phyloP scores from a whole-genome alignment of 345 rosid genomes.

The Boechera divaricarpa region DNA sequence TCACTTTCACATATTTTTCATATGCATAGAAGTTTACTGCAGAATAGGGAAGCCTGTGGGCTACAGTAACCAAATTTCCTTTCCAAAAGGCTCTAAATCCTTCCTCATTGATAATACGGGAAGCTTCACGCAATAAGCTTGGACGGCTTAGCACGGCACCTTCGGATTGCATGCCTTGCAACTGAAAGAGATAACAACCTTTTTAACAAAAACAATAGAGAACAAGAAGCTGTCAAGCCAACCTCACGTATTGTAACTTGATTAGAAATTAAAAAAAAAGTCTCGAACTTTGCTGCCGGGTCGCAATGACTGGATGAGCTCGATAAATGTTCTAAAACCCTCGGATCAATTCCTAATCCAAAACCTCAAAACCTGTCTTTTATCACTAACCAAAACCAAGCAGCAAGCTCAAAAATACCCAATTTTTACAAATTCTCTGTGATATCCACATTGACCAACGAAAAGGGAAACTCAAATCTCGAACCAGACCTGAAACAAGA shows the following conservation, averaged over 20 bases:
- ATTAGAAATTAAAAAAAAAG: neutral
- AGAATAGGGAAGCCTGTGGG: conserved; percentile 92
- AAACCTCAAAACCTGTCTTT: neutral
- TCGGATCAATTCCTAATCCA: conserved; percentile 7
- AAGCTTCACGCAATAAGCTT: conserved; percentile 83
- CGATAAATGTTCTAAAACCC: neutral
- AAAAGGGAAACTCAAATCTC: neutral
- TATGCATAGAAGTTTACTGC: conserved; percentile 83
- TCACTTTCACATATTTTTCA: conserved; percentile 72
- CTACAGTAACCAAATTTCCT: conserved; percentile 90
- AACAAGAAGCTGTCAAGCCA: conserved; percentile 10
- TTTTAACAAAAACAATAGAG: neutral
- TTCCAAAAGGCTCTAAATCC: conserved; percentile 97
- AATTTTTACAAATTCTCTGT: neutral
- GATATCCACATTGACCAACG: neutral
- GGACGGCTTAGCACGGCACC: conserved; percentile 63
- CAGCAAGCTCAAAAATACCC: conserved; percentile 5
- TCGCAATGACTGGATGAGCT: conserved; percentile 10
- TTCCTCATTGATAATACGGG: conserved; percentile 79
- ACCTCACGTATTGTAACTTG: neutral
- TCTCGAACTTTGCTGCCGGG: neutral
- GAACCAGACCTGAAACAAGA: conserved; percentile 78
- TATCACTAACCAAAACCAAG: conserved; percentile 4
- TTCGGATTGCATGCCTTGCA: conserved; percentile 97
- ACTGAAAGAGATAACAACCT: conserved; percentile 60